Conservation (phyloP, 2,329 filamentous ascomycete species). For the Elsinoe fawcettii region DNA sequence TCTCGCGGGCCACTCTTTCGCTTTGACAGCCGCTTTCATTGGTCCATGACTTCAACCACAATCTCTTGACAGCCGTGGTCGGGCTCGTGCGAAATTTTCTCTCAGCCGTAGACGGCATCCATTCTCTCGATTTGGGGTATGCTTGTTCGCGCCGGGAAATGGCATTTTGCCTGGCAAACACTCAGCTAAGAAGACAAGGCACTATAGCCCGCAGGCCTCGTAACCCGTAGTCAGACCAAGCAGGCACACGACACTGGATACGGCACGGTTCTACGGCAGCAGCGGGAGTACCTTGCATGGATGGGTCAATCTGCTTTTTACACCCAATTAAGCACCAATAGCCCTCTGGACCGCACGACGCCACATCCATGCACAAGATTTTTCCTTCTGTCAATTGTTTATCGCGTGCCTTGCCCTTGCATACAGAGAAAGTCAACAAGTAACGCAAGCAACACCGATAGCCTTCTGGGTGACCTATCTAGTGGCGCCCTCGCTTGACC, state of each 20-base stretch:
- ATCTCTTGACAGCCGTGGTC: background rate
- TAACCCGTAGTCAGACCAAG: background rate
- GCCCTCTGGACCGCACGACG: background rate
- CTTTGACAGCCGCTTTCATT: background rate
- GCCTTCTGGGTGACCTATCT: background rate
- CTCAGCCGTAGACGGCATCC: background rate
- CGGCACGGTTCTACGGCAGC: conserved; percentile 1
- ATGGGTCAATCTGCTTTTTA: background rate
- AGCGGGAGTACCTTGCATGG: conserved; percentile 14
- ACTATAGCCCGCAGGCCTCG: background rate
- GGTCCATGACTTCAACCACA: background rate
- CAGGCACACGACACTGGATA: background rate
- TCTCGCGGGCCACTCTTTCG: background rate
- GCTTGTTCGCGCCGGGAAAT: too few species aligned
- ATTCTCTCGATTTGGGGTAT: background rate
- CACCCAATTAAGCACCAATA: conserved; percentile 4
- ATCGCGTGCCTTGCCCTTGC: background rate
- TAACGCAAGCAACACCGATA: background rate
- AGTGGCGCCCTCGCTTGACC: background rate
- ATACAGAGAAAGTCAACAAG: background rate
- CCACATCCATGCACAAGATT: background rate
- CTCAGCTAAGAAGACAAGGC: background rate
- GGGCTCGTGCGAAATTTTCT: background rate
- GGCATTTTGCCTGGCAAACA: too few species aligned
- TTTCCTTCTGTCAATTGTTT: background rate